Evolutionary conservation across 306 rosid species (phyloP), one percentile per base, ranked within the genome.

Genomic region (Coriaria nepalensis): DNA sequence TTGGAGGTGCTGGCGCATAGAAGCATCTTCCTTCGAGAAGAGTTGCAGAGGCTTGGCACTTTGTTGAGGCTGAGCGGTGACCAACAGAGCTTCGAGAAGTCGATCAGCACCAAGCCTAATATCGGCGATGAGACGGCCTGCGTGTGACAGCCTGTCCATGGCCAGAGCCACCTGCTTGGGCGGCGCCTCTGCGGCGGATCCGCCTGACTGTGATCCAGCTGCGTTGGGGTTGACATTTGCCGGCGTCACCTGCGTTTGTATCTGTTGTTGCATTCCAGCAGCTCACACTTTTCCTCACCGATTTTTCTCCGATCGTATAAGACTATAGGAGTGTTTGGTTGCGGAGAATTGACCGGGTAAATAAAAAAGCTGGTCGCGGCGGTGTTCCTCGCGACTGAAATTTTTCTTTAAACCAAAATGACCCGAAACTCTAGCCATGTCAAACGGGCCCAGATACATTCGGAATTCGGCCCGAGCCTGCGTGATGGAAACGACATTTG

Each of bases 161-260:
- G 97, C 93, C 13, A 58, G 68, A 13, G 95, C 94, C 37, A 81
- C 97, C 78, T 77, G 93, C 82, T 84, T 90, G 37, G 95, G 97
- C 52, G 93, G 95, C 38, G 92, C 97, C 73, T 84, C 97, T 37
- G 66, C 72, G 40, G 57, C 13, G 11, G 83, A 38, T 13, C 57
- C 71, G 35, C 68, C 70, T 5, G 79, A 49, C 15, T 68, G 47
- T 43, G 82, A 47, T 35, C 52, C 60, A 32, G 41, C 50, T 13
- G 53, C 38, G 60, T 51, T 67, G 50, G 78, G 54, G 43, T 42
- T 65, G 48, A 77, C 53, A 51, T 62, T 49, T 10, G 78, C 68
- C 33, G 56, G 66, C 39, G 50, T 60, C 40, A 52, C 70, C 72
- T 70, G 82, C 64, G 47, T 40, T 47, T 70, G 81, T 48, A 68